Base-by-base conservation (phyloP, 371 early-diverging fungal species). In the Syncephalastrum monosporum region DNA sequence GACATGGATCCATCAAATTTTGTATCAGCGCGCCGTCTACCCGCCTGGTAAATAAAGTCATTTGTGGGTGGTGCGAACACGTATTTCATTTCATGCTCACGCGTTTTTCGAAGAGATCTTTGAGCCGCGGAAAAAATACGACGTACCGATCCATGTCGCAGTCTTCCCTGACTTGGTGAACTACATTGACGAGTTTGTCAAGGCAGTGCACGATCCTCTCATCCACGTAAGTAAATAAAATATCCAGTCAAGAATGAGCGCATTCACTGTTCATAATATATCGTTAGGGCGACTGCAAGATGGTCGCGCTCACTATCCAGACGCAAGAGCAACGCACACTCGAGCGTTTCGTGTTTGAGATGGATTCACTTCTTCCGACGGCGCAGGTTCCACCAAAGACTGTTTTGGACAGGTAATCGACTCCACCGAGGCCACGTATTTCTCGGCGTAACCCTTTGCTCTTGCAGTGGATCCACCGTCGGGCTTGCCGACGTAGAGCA, bases 291-390 rank as follows among this genome's bases (percentile, higher is more conserved):
- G 46, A 60, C 8, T 64, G 82, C 14, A 59, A 61, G 41, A 61
- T 53, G 19, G 59, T 86, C 7, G 51, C 69, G n/a, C 7, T 83
- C 10, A 68, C 69, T 2, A 65, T 86, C 4, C 53, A 56, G 50
- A 55, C 59, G 5, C 29, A 51, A 10, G 50, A 53, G 21, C 50
- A 52, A 3, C 49, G 24, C 8, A 68, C 74, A 0, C 33, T 81
- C 8, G 82, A 86, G 50, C 72, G 77, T 27, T 83, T 82, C 64
- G 79, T 79, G 5, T 77, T 86, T 55, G 74, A 82, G 47, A 65
- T 83, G 12, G 57, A 70, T 47, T 64, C 79, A 0, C 27, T 73
- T 1, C 41, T 75, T 3, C 33, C 48, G 0, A 25, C 13, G 2
- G 23, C 53, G 5, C 42, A 56, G 23, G 55, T 53, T 1, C 56